Evolutionary conservation across 2,329 filamentous ascomycete species (phyloP).

Genomic region (Aspergillus sp.): DNA sequence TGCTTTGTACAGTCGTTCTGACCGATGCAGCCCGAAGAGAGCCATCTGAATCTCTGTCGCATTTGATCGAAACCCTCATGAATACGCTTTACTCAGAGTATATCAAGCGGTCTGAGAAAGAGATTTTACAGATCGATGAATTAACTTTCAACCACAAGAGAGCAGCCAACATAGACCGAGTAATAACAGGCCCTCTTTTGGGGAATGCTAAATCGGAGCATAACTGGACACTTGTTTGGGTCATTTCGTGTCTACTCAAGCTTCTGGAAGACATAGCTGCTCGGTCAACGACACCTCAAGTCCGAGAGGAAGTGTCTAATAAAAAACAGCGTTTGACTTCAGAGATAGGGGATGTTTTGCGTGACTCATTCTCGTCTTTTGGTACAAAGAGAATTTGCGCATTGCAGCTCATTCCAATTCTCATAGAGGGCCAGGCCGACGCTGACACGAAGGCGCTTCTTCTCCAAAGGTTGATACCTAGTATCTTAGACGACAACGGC

Average conservation of each 20-base stretch:
- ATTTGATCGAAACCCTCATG: slow-evolving; percentile 56
- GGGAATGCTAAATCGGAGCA: slow-evolving; percentile 30
- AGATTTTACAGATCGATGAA: slow-evolving; percentile 72
- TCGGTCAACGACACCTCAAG: slow-evolving; percentile 4
- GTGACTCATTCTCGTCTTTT: slow-evolving; percentile 30
- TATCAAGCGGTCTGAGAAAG: slow-evolving; percentile 59
- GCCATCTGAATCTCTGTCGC: slow-evolving; percentile 34
- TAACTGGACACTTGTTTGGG: slow-evolving; percentile 35
- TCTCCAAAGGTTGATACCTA: slow-evolving; percentile 52
- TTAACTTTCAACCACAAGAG: slow-evolving; percentile 48
- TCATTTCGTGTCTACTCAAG: slow-evolving; percentile 35
- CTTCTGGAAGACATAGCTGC: slow-evolving; percentile 24
- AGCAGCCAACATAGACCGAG: slow-evolving; percentile 28
- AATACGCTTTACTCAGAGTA: slow-evolving; percentile 75
- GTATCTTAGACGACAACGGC: slow-evolving; percentile 63
- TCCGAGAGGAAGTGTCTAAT: slow-evolving; percentile 13
- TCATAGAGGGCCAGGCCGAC: slow-evolving; percentile 42
- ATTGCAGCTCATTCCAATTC: slow-evolving; percentile 50
- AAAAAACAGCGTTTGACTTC: slow-evolving; percentile 34
- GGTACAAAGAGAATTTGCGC: slow-evolving; percentile 40
- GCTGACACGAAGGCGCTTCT: slow-evolving; percentile 50
- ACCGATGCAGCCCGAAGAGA: slow-evolving; percentile 34
- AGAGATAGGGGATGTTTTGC: slow-evolving; percentile 29
- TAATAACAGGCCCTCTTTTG: slow-evolving; percentile 30
- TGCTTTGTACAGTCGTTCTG: slow-evolving; percentile 57